A percentile compares a stretch with the other conserved stretches of the same genome.
phyloP scores from a whole-genome alignment of 2,329 filamentous ascomycete species.

The Aspergillus pseudoglaucus region DNA sequence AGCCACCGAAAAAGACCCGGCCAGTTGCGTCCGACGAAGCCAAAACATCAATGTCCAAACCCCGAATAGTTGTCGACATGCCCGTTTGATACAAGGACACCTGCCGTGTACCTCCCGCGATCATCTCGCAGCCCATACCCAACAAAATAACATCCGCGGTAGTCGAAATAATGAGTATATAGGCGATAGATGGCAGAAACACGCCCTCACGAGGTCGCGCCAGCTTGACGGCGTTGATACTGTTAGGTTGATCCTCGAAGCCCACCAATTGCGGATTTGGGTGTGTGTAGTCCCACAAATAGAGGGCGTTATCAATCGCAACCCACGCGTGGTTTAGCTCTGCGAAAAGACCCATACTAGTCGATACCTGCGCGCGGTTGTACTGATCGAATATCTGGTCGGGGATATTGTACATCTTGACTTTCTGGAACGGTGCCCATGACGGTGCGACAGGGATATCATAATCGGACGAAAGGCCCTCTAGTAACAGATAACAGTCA shows the following conservation, averaged over 20 bases:
- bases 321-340: slow-evolving; percentile 95
- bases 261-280: slow-evolving; percentile 87
- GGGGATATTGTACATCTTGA: slow-evolving; percentile 81
- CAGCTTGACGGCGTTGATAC: slow-evolving; percentile 84
- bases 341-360: slow-evolving; percentile 92
- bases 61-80: slow-evolving; percentile 71
- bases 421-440: slow-evolving; percentile 85
- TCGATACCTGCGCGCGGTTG: slow-evolving; percentile 77
- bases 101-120: slow-evolving; percentile 60
- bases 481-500: slow-evolving; percentile 40
- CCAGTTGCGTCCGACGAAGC: slow-evolving; percentile 70
- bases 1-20: slow-evolving; percentile 86
- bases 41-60: slow-evolving; percentile 70
- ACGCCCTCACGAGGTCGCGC: slow-evolving; percentile 79
- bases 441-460: slow-evolving; percentile 63
- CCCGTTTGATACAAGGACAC: slow-evolving; percentile 82
- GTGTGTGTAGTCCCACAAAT: slow-evolving; percentile 95
- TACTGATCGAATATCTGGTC: slow-evolving; percentile 90
- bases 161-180: slow-evolving; percentile 84
- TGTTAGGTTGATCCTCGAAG: slow-evolving; percentile 81
- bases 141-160: slow-evolving; percentile 76
- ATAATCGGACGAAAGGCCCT: slow-evolving; percentile 87
- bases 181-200: slow-evolving; percentile 77
- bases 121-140: slow-evolving; percentile 65
- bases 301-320: slow-evolving; percentile 89